phyloP scores from a whole-genome alignment of 2,329 filamentous ascomycete species.

The Trichoderma pleuroti region DNA sequence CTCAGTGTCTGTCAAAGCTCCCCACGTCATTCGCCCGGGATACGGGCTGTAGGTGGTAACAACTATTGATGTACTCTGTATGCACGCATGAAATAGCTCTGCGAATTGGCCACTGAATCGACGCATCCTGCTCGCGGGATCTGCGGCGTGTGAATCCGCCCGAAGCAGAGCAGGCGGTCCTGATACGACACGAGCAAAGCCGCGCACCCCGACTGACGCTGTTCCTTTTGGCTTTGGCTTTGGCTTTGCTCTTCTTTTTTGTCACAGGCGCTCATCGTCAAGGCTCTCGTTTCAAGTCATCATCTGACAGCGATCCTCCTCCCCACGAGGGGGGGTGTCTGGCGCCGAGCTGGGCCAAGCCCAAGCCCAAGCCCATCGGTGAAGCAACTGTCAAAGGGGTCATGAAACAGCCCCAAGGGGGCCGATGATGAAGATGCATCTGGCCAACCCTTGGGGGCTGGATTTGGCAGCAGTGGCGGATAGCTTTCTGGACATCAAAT shows the following conservation, averaged over 20 bases:
- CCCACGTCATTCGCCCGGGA: neutral
- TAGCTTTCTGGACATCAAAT: neutral
- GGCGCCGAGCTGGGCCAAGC: neutral
- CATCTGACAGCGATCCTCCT: slow-evolving; percentile 14
- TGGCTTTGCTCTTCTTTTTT: neutral
- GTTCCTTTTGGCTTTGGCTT: neutral
- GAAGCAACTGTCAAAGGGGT: slow-evolving; percentile 1
- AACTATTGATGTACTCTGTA: neutral
- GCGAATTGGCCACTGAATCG: neutral
- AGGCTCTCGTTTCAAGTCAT: neutral
- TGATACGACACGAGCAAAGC: neutral
- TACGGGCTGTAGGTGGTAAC: neutral
- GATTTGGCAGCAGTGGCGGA: slow-evolving; percentile 1
- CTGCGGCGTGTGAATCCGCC: neutral
- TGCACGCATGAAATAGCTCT: slow-evolving; percentile 11
- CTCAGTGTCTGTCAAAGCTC: neutral
- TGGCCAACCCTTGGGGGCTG: slow-evolving; percentile 11
- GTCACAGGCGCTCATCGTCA: neutral
- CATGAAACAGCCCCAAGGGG: slow-evolving; percentile 15
- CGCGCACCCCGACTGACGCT: neutral
- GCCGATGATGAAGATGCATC: neutral
- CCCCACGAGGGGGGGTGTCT: neutral
- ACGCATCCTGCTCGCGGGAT: slow-evolving; percentile 10
- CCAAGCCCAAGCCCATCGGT: slow-evolving; percentile 7
- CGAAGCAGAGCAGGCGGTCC: neutral